Evolutionary conservation across 768 basidiomycete genomes (phyloP), one percentile per base, ranked within the genome.

Genomic region (Cystofilobasidium macerans): DNA sequence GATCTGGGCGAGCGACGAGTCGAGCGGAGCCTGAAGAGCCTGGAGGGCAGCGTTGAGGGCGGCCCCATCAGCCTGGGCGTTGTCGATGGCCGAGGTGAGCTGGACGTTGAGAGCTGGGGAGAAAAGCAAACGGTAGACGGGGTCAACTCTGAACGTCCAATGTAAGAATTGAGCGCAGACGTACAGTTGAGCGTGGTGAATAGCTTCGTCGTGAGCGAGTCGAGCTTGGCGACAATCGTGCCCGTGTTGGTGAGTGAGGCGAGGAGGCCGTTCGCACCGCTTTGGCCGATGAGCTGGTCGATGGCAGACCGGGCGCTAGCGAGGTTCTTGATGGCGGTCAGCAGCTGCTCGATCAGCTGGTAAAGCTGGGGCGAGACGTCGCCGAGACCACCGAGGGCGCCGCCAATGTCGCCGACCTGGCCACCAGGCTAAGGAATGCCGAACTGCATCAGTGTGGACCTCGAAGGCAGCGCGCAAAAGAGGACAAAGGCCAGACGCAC

Each of bases 1-100:
- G 30, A 54, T 32, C 5, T 3, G 8, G 28, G 51, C 51, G 11
- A 18, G 13, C 28, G 51, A 54, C 9, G 51, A 20, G 51, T 54
- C 51, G 51, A 54, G 28, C 28, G 51, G 51, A 13, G 51, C 51
- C 28, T 32, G 51, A 30, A 54, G 51, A 13, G 51, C 51, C 51
- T 54, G 51, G 7, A 54, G 26, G 5, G 51, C 51, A 14, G 51
- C 51, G 51, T 54, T 54, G 51, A 54, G 51, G 9, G 28, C 16
- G 51, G 28, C 14, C 2, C 28, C 51, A 30, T 54, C 51, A 30
- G 26, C 5, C 28, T 26, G 32, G 11, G 51, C 11, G 28, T 32
- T 18, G 51, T 12, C 51, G 30, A 54, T 4, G 28, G 51, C n/a
- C 9, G 13, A 11, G 51, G 30, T 12, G 30, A 54, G 26, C 28